Evolutionary conservation across 768 basidiomycete species (phyloP).

Genomic region (Boletus pseudo-olivaceus): DNA sequence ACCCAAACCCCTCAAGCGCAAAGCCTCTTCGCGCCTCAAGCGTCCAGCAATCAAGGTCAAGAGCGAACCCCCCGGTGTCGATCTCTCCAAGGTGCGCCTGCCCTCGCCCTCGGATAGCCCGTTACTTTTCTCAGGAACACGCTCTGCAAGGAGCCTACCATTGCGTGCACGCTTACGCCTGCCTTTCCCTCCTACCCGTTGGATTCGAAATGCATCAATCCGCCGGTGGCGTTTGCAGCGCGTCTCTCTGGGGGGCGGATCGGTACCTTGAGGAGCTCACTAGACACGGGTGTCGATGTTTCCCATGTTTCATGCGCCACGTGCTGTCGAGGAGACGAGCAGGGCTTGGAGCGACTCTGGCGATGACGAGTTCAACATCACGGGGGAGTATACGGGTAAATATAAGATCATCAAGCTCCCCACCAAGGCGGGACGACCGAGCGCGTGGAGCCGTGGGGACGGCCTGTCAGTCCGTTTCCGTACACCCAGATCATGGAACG

Average conservation of each 20-base stretch:
- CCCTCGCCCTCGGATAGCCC: constrained; percentile 77
- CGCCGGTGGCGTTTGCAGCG: constrained; percentile 15
- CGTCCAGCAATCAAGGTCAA: constrained; percentile 38
- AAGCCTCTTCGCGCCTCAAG: constrained; percentile 24
- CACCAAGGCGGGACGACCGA: constrained; percentile 43
- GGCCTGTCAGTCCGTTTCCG: constrained; percentile 69
- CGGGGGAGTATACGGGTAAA: constrained; percentile 65
- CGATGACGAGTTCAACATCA: constrained; percentile 33
- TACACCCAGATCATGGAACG: constrained; percentile 32
- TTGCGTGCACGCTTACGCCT: constrained; percentile 36
- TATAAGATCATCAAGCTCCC: constrained; percentile 55
- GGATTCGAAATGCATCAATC: not conserved
- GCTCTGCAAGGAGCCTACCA: constrained; percentile 27
- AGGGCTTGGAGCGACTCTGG: constrained; percentile 29
- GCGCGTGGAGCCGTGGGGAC: constrained; percentile 59
- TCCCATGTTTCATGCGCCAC: constrained; percentile 15
- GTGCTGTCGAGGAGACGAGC: not conserved
- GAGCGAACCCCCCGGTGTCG: constrained; percentile 63
- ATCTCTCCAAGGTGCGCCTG: constrained; percentile 58
- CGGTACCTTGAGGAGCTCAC: not conserved
- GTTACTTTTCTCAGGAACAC: constrained; percentile 50
- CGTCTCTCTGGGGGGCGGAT: constrained; percentile 16
- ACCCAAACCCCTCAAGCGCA: constrained; percentile 40
- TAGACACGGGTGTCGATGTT: constrained; percentile 4
- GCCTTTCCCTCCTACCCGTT: constrained; percentile 34